Evolutionary conservation across 306 rosid genomes (phyloP), one percentile per base, ranked within the genome.

Genomic region (Fagus crenata): DNA sequence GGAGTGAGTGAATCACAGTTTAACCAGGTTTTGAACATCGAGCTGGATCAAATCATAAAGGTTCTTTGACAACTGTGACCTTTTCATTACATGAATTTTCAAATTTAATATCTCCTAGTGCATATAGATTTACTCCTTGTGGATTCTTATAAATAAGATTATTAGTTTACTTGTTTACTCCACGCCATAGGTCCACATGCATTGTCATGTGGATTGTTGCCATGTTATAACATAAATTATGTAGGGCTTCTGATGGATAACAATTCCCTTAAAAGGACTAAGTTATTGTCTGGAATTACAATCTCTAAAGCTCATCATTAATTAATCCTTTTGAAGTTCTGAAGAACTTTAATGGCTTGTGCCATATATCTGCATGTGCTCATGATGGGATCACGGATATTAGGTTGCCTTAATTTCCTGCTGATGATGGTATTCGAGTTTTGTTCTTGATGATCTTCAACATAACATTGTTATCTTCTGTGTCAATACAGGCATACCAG

Each of bases 1-100:
- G 98, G 97, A 69, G 96, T 94, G 41, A 82, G 98, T 56, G 96
- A 94, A 81, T 92, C 98, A 13, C 98, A 94, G 75, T 94, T 94
- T 77, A 83, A 84, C 42, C 97, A 92, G 85, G 97, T 94, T 74
- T 84, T 94, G 87, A 84, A 88, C 75, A 82, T 94, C 9, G 98
- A 94, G 91, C 82, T 92, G 82, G 90, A 84, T 80, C 98, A 92
- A 83, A 94, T 94, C 39, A 80, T 85, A 68, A 90, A 92, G 97
- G 98, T 94, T 83, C 73, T 6, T 75, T 41, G 68, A 79, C 76
- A 77, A 81, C 76, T 78, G 17, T 13, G 42, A 63, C 55, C 69
- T 61, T 76, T 51, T 22, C 49, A 75, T 39, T 69, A 61, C 58
- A 40, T 59, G 78, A 67, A 35, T 78, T 42, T 69, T 77, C 31